Evolutionary conservation across 768 basidiomycete genomes (phyloP).

Genomic region (Brasilioporus rufonigricans): DNA sequence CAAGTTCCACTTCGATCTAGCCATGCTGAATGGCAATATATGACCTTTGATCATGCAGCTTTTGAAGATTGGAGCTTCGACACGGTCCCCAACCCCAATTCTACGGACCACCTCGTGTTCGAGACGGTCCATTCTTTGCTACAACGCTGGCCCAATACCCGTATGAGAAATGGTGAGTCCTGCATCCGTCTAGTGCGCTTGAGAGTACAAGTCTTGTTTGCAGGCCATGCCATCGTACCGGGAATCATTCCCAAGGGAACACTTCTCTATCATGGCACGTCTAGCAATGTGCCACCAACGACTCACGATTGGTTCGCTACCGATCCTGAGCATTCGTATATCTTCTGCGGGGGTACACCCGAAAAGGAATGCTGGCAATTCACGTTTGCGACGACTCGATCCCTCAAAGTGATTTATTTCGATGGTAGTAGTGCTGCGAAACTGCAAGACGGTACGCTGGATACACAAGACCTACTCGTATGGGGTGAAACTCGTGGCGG

Average conservation of each 20-base stretch:
- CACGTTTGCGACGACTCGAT: constrained; percentile 26
- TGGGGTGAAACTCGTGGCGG: constrained; percentile 29
- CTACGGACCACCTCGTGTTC: constrained; percentile 30
- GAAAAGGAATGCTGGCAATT: constrained; percentile 28
- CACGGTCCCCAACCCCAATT: neutral
- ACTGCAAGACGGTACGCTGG: constrained; percentile 23
- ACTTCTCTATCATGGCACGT: constrained; percentile 32
- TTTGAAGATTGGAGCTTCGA: neutral
- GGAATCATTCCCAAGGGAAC: constrained; percentile 34
- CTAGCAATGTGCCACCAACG: constrained; percentile 17
- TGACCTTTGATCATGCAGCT: neutral
- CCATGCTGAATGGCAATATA: neutral
- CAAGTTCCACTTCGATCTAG: neutral
- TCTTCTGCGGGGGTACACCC: constrained; percentile 32
- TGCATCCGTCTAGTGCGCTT: neutral
- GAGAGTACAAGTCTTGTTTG: neutral
- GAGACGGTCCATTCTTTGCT: constrained; percentile 26
- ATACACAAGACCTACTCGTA: constrained; percentile 35
- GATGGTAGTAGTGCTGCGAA: constrained; percentile 11
- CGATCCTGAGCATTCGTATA: constrained; percentile 35
- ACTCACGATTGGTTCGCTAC: constrained; percentile 31
- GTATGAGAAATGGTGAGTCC: constrained; percentile 38
- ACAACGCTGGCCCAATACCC: constrained; percentile 43
- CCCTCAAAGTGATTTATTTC: constrained; percentile 34
- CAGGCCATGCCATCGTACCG: constrained; percentile 23